Percentiles rank a stretch among this genome's conserved stretches.
Conservation (phyloP, 2,329 filamentous ascomycete species). For the Phyllosticta ampelicida region DNA sequence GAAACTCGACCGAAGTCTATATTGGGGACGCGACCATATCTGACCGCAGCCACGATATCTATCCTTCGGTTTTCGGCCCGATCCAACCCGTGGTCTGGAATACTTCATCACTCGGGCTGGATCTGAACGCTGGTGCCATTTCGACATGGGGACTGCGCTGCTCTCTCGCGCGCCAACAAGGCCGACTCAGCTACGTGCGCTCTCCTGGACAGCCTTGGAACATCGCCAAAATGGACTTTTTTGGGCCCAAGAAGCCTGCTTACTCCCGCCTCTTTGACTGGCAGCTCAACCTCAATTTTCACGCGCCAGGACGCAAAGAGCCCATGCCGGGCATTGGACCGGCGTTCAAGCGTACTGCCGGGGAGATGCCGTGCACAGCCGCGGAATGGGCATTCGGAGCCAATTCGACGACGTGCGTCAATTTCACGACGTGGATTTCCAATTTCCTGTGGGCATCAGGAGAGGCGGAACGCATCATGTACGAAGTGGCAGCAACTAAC, state of each 20-base stretch:
- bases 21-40: not conserved
- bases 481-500: not conserved
- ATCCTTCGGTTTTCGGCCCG: not conserved
- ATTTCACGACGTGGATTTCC: constrained; percentile 1
- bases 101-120: not conserved
- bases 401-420: not conserved
- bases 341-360: not conserved
- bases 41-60: not conserved
- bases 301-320: not conserved
- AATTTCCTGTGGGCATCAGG: not conserved
- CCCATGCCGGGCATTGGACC: not conserved
- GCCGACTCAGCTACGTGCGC: not conserved
- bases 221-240: not conserved
- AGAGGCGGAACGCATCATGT: not conserved
- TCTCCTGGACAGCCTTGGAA: not conserved
- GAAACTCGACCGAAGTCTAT: not conserved
- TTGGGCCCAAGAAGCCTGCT: not conserved
- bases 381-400: not conserved
- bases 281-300: constrained; percentile 1
- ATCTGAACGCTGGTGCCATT: not conserved
- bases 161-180: not conserved
- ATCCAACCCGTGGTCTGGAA: not conserved
- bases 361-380: not conserved
- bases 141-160: not conserved
- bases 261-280: not conserved